These are phyloP conservation scores for Botryotinia convoluta DNA, from an alignment of 2,329 filamentous ascomycete species.

Conservation along the genomic window DNA sequence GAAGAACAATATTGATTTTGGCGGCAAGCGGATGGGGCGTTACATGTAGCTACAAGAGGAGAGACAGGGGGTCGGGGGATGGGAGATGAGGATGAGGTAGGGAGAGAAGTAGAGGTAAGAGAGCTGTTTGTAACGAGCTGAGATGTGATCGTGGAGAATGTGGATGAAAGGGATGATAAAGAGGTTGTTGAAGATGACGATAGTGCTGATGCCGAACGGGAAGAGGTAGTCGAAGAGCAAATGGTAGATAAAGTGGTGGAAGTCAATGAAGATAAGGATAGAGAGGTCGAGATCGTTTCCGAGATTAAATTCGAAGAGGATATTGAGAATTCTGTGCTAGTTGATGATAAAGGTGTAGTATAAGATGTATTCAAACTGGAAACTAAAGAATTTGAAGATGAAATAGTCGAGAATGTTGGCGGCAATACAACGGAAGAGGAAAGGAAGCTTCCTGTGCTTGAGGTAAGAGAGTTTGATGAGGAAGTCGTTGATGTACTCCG, in stretches of 20 bases:
- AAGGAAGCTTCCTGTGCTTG: neutral
- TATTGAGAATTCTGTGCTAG: neutral
- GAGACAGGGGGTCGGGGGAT: neutral
- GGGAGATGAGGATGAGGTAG: neutral
- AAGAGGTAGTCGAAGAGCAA: neutral
- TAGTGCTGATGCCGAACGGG: neutral
- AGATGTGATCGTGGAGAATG: neutral
- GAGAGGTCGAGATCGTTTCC: neutral
- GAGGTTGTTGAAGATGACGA: neutral
- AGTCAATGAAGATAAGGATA: neutral
- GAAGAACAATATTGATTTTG: constrained; percentile 3
- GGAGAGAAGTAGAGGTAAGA: neutral
- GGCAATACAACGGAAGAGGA: neutral
- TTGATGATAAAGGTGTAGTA: neutral
- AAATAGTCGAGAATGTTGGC: neutral
- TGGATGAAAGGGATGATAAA: neutral
- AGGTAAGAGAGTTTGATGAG: neutral
- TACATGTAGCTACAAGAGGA: neutral
- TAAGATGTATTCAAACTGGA: neutral
- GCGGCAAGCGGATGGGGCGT: neutral
- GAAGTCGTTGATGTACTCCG: neutral
- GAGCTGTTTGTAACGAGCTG: neutral
- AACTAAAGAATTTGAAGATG: neutral
- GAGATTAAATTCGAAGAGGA: neutral
- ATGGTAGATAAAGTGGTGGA: neutral